Evolutionary conservation across 768 basidiomycete species (phyloP).

Genomic region (Lactarius trivialis): DNA sequence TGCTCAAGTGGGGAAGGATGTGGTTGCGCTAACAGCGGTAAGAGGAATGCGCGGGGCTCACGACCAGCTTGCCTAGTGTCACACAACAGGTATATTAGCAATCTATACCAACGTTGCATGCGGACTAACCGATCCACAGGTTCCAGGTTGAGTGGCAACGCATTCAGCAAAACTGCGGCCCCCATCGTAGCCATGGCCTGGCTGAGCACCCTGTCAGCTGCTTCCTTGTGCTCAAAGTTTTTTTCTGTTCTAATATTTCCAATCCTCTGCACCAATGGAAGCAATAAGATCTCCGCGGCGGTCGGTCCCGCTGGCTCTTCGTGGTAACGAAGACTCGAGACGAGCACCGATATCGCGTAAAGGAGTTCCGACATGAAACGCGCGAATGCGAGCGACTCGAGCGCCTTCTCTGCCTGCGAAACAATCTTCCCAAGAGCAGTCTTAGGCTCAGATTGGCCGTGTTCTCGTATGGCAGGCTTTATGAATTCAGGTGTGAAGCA

Average conservation of each 20-base stretch:
- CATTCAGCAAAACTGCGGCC: slow-evolving; percentile 66
- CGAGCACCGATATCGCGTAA: slow-evolving; percentile 62
- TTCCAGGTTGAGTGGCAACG: slow-evolving; percentile 82
- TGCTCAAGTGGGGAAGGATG: slow-evolving; percentile 78
- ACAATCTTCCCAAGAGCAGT: slow-evolving; percentile 60
- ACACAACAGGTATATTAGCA: background rate
- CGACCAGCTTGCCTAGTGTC: slow-evolving; percentile 53
- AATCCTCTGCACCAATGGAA: slow-evolving; percentile 62
- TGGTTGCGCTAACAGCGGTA: slow-evolving; percentile 77
- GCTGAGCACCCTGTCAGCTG: slow-evolving; percentile 70
- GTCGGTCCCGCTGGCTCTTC: slow-evolving; percentile 38
- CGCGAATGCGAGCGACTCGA: slow-evolving; percentile 69
- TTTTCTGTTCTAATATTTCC: slow-evolving; percentile 71
- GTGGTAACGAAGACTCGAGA: slow-evolving; percentile 53
- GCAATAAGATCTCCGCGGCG: slow-evolving; percentile 63
- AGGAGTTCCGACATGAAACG: slow-evolving; percentile 75
- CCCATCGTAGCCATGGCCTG: slow-evolving; percentile 82
- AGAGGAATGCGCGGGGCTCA: slow-evolving; percentile 85
- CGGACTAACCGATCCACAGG: slow-evolving; percentile 63
- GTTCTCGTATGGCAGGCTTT: slow-evolving; percentile 42
- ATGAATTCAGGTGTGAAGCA: slow-evolving; percentile 68
- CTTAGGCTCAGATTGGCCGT: slow-evolving; percentile 36
- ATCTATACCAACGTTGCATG: background rate
- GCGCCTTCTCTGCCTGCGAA: slow-evolving; percentile 53
- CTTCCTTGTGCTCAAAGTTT: slow-evolving; percentile 87